A percentile compares a stretch with the other conserved stretches of the same genome.
Conservation (phyloP, 1,284 basidiomycete species). For the Ganoderma leucocontextum region DNA sequence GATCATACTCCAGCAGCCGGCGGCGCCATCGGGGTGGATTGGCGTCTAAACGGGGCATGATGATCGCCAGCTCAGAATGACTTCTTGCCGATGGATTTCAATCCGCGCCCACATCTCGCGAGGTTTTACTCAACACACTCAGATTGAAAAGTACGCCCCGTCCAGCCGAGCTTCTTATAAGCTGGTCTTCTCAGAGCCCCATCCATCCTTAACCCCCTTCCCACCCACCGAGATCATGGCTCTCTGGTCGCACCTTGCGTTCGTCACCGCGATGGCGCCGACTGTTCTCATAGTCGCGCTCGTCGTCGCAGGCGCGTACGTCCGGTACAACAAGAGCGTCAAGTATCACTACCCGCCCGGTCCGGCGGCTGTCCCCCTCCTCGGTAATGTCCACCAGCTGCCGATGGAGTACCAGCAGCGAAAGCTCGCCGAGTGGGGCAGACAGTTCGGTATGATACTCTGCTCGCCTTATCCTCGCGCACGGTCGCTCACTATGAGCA, state of each 20-base stretch:
- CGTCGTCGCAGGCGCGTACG: slow-evolving; percentile 19
- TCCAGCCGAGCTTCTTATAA: slow-evolving; percentile 18
- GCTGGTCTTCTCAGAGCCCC: slow-evolving; percentile 1
- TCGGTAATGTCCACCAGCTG: slow-evolving; percentile 37
- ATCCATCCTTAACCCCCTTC: slow-evolving; percentile 6
- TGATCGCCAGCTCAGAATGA: slow-evolving; percentile 17
- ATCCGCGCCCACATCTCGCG: background rate
- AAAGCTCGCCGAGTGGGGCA: slow-evolving; percentile 35
- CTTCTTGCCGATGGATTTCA: background rate
- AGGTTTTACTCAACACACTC: slow-evolving; percentile 5
- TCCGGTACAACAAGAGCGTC: slow-evolving; percentile 13
- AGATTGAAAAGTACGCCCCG: slow-evolving; percentile 14
- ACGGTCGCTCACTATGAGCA: background rate
- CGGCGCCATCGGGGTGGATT: background rate
- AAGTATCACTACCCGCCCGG: slow-evolving; percentile 33
- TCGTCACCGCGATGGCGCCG: slow-evolving; percentile 15
- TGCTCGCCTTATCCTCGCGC: background rate
- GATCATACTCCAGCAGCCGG: background rate
- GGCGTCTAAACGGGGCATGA: slow-evolving; percentile 15
- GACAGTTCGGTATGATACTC: slow-evolving; percentile 28
- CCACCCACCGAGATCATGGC: slow-evolving; percentile 16
- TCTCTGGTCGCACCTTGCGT: slow-evolving; percentile 16
- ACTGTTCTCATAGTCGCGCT: slow-evolving; percentile 14
- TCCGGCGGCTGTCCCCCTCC: slow-evolving; percentile 30
- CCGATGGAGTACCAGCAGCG: slow-evolving; percentile 33